A percentile compares a stretch with the other conserved stretches of the same genome.
These are phyloP conservation scores for Rhododendron mucronatum DNA, from an alignment of 148 eudicot species.

Conservation along the genomic window DNA sequence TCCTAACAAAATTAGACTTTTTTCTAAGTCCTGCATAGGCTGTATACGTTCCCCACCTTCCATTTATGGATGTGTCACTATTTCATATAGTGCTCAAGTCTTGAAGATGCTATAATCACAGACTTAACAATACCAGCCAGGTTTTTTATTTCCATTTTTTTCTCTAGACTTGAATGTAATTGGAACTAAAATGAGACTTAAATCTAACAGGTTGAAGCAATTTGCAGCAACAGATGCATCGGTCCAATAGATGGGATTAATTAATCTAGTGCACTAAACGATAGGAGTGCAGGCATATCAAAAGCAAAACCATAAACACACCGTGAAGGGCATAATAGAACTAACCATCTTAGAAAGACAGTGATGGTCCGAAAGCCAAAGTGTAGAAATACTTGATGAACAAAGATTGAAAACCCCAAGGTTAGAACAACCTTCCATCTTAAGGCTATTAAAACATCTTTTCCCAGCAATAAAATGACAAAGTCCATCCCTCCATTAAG, in stretches of 20 bases:
- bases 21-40: no score
- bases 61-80: no score
- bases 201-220: slow-evolving; percentile 83
- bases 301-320: not conserved
- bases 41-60: no score
- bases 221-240: slow-evolving; percentile 83
- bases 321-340: slow-evolving; percentile 8
- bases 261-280: not conserved
- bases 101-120: no score
- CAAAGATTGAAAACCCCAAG: slow-evolving; percentile 56
- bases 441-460: slow-evolving; percentile 24
- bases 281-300: not conserved
- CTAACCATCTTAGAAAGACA: slow-evolving; percentile 78
- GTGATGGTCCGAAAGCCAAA: slow-evolving; percentile 91
- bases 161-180: not conserved
- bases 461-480: no score
- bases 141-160: not conserved
- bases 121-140: no score
- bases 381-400: slow-evolving; percentile 63
- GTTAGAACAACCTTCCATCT: slow-evolving; percentile 85
- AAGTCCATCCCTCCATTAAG: no score
- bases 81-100: no score
- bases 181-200: slow-evolving; percentile 26
- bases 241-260: not conserved
- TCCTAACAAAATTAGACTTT: no score